These are phyloP conservation scores for Nepenthes alata DNA, from an alignment of 179 eudicot genomes.

Conservation along the genomic window DNA sequence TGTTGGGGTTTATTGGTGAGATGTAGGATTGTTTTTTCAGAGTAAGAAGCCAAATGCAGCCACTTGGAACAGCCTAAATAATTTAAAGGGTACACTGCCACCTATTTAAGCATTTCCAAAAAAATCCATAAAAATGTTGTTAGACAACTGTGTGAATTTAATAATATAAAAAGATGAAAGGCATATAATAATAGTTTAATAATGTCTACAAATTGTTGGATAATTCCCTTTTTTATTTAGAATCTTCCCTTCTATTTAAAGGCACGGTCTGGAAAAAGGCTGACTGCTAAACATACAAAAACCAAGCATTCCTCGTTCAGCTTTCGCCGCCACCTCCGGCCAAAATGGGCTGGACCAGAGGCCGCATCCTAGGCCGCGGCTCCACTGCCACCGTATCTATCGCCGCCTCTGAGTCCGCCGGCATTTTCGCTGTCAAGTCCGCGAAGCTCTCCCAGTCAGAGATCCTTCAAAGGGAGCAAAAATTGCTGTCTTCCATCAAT, in stretches of 20 bases:
- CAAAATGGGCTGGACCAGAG: slow-evolving; percentile 8
- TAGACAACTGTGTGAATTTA: no score
- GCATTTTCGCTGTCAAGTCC: slow-evolving; percentile 5
- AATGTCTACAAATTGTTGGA: no score
- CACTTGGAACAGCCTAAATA: no score
- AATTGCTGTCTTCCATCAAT: slow-evolving; percentile 4
- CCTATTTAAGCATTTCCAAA: no score
- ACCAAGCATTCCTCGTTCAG: not conserved
- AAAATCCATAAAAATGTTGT: no score
- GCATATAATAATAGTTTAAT: no score
- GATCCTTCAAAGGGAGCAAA: slow-evolving; percentile 5
- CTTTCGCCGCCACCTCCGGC: not conserved
- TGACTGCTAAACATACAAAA: not conserved
- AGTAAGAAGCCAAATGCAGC: no score
- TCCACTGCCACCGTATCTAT: slow-evolving; percentile 10
- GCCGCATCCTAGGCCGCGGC: slow-evolving; percentile 7
- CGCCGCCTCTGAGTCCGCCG: slow-evolving; percentile 4
- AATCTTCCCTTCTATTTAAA: not conserved
- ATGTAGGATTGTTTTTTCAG: no score
- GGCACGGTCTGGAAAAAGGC: not conserved
- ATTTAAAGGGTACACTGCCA: no score
- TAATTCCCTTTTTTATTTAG: no score
- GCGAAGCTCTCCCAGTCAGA: not conserved
- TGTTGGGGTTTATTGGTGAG: no score
- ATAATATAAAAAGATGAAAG: no score